Evolutionary conservation across 2,329 filamentous ascomycete species (phyloP), one percentile per base, ranked within the genome.

Genomic region (Colletotrichum camelliae): DNA sequence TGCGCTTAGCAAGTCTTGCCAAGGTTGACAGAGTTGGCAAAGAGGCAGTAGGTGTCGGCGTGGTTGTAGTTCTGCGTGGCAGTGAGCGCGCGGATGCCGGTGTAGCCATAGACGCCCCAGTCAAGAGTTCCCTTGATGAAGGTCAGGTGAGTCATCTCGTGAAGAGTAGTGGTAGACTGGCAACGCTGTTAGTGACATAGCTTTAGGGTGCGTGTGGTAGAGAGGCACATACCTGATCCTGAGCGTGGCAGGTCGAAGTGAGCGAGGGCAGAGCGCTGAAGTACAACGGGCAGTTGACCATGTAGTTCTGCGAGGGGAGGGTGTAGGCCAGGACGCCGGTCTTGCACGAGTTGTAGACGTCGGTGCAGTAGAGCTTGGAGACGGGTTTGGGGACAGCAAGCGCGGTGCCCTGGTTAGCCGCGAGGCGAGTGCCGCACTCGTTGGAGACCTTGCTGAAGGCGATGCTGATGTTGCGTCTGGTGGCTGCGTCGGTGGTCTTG

Each of bases 141-240:
- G 84, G 21, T 89, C 86, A 89, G 78, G 81, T 94, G 93, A 8
- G 92, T 93, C 79, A 88, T 86, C 86, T 94, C 93, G 80, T 94
- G 93, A 15, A 94, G 83, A 31, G 88, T 88, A 15, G 92, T 94
- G 15, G 89, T 93, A 4, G 90, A 90, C 84, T 93, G 90, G n/a
- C 8, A 18, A 80, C 93, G 92, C 83, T 94, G 91, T 73, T n/a
- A 73, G 70, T 39, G 43, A 52, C 43, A 52, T 21, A 4, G 43
- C n/a, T 21, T 21, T 1, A 52, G 43, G 21, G n/a, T 12, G n/a
- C 0, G 9, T 13, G 89, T 93, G 4, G 89, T 24, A 13, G n/a
- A 52, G 43, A 52, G n/a, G 12, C 90, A 35, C 58, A 61, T 61
- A 61, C 58, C 84, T 93, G 91, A 39, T 77, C 77, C 64, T 77